Evolutionary conservation across 176 grass and related monocot species (phyloP), one percentile per base, ranked within the genome.

Genomic region (Hyparrhenia diplandra): DNA sequence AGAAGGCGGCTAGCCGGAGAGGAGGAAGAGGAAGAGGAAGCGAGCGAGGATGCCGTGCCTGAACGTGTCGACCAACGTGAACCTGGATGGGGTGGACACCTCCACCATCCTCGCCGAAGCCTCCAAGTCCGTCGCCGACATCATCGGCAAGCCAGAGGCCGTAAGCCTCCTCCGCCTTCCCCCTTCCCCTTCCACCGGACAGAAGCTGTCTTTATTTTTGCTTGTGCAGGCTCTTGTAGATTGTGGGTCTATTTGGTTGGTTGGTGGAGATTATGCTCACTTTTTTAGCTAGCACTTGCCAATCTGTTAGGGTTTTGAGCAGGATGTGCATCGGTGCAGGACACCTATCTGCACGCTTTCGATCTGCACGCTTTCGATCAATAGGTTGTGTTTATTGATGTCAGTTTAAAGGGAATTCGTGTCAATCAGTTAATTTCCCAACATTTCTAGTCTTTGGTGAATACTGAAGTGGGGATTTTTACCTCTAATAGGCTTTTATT

Each of bases 91-190:
- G 8, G 73, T 95, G 18, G 96, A 95, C 78, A 91, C 92, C 72
- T 98, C 95, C 75, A 69, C 86, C 70, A 5, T 93, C 81, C 90
- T 98, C 81, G 83, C 86, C 61, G 88, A 91, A 16, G 82, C 86
- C 55, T 91, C 88, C 81, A 87, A 82, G 75, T 62, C 84, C 81
- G 80, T 95, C 82, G 84, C 90, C 51, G 51, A 64, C 76, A 66
- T 98, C 88, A 91, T 98, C 67, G 90, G 92, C 84, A 99, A 99
- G 84, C 92, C 92, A 3, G 86, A 95, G 88, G 75, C 78, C n/a
- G 96, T 99, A 74, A 71, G 69, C 30, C 17, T 23, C 36, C n/a
- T 1, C 4, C 27, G n/a, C n/a, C n/a, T n/a, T 45, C 7, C 1
- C 30, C 34, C 11, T 12, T 0, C 5, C 5, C n/a, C n/a, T n/a